Conservation (phyloP, 2,329 filamentous ascomycete genomes). For the Geosmithia flava region DNA sequence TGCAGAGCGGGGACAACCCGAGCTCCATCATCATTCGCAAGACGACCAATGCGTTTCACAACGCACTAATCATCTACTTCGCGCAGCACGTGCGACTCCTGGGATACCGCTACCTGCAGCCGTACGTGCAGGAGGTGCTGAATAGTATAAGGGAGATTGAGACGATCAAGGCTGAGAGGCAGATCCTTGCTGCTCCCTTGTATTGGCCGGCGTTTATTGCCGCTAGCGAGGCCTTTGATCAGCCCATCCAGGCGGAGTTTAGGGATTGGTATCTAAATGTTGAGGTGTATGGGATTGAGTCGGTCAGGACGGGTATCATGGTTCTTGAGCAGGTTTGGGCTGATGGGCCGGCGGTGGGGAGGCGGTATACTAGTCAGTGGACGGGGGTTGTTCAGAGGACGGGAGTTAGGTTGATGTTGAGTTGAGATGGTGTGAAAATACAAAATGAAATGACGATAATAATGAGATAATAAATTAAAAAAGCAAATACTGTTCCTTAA, state of each 20-base stretch:
- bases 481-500: too few species aligned
- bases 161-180: constrained; percentile 7
- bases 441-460: too few species aligned
- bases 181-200: constrained; percentile 9
- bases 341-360: constrained; percentile 2
- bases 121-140: constrained; percentile 7
- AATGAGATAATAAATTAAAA: too few species aligned
- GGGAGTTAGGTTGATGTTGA: neutral
- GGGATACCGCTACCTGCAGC: constrained; percentile 7
- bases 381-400: neutral
- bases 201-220: constrained; percentile 12
- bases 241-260: constrained; percentile 8
- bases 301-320: constrained; percentile 9
- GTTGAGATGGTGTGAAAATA: too few species aligned
- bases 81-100: constrained; percentile 8
- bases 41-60: constrained; percentile 8
- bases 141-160: constrained; percentile 10
- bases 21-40: neutral
- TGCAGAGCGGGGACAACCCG: neutral
- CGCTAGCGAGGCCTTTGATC: constrained; percentile 9
- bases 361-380: neutral
- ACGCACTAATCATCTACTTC: constrained; percentile 13
- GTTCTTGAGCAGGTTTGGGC: constrained; percentile 10
- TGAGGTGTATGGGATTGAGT: constrained; percentile 9
- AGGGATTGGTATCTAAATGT: constrained; percentile 8